A percentile compares a stretch with the other conserved stretches of the same genome.
These are phyloP conservation scores for Pholiota conissans DNA, from an alignment of 768 basidiomycete genomes.

Conservation along the genomic window DNA sequence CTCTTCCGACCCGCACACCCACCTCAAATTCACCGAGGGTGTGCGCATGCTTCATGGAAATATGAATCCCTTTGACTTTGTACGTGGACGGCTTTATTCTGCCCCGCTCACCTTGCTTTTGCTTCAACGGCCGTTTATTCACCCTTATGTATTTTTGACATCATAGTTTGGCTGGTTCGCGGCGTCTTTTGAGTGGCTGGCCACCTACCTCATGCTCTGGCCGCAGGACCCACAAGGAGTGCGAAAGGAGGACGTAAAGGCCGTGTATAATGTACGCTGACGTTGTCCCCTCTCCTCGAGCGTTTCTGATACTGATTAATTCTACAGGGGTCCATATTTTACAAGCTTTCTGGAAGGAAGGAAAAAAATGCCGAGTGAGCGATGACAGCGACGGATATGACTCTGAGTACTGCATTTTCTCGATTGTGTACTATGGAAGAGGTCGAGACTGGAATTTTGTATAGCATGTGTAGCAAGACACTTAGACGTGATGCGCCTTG, in stretches of 20 bases:
- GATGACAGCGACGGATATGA: background rate
- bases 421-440: background rate
- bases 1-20: constrained; percentile 37
- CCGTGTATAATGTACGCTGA: constrained; percentile 36
- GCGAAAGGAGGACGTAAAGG: constrained; percentile 39
- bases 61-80: constrained; percentile 36
- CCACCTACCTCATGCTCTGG: constrained; percentile 39
- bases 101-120: no score
- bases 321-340: constrained; percentile 34
- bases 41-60: constrained; percentile 41
- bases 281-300: background rate
- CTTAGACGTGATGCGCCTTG: no score
- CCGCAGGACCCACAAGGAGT: constrained; percentile 33
- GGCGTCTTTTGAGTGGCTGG: constrained; percentile 40
- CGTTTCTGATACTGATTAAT: background rate
- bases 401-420: background rate
- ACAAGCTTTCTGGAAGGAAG: constrained; percentile 29
- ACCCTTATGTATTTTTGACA: background rate
- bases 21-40: constrained; percentile 38
- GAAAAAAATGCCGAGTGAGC: constrained; percentile 12
- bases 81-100: constrained; percentile 18
- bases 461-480: background rate
- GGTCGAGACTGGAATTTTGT: background rate
- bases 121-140: no score
- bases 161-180: constrained; percentile 42